A percentile compares a stretch with the other conserved stretches of the same genome.
Conservation (phyloP, 2,329 filamentous ascomycete species). For the Pseudogymnoascus sp. region DNA sequence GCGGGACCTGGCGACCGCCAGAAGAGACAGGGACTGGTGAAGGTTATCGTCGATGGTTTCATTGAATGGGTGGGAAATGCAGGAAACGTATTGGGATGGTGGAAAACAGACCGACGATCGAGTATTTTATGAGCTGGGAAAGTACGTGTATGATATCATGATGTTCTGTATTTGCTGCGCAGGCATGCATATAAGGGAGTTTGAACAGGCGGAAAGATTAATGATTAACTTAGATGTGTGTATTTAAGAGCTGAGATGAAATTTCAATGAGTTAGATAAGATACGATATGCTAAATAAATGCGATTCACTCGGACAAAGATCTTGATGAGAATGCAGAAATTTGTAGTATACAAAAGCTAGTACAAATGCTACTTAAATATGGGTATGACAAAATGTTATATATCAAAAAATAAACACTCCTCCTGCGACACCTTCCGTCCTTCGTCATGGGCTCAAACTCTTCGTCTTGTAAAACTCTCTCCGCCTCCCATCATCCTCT, state of each 20-base stretch:
- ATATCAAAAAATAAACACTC: neutral
- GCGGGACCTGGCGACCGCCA: conserved; percentile 29
- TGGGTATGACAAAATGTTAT: conserved; percentile 5
- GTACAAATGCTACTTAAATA: conserved; percentile 1
- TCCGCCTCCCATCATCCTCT: conserved; percentile 5
- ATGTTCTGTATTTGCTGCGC: neutral
- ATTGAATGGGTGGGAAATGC: conserved; percentile 41
- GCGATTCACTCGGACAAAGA: neutral
- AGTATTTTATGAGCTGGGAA: conserved; percentile 20
- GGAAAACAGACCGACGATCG: conserved; percentile 21
- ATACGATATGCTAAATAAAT: neutral
- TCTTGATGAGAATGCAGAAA: neutral
- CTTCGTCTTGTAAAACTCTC: conserved; percentile 3
- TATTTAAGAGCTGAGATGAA: neutral
- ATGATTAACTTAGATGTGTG: neutral
- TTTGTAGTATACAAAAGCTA: conserved; percentile 4
- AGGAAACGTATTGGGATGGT: conserved; percentile 24
- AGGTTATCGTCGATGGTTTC: conserved; percentile 53
- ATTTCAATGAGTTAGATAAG: neutral
- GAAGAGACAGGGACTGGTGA: conserved; percentile 57
- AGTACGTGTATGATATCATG: neutral
- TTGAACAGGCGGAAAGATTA: neutral
- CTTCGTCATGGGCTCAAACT: neutral
- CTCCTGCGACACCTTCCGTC: too few species aligned
- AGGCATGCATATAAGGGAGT: conserved; percentile 5